Base-by-base conservation (phyloP, 257 asterid genomes). In the Ilex aquifolium region DNA sequence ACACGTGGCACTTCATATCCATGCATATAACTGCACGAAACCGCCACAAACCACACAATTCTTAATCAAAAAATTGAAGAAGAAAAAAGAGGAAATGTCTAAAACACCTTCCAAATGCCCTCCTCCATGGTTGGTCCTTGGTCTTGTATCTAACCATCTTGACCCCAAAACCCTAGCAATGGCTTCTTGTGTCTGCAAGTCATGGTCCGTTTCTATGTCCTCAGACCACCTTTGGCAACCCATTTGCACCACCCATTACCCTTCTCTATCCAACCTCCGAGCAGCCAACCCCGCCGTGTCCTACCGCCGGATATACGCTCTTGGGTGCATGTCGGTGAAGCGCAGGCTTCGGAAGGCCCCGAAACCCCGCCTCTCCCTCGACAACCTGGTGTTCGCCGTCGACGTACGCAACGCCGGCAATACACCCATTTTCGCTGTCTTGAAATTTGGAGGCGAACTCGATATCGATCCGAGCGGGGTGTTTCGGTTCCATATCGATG, bases 191-290 rank as follows among this genome's bases (percentile, higher is more conserved):
- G 98, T 86, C 0, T 70, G 85, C 77, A 88, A 80, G 69, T 72
- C 90, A 0, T 91, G 98, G 98, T 75, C 74, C 29, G 31, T 29
- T 13, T 62, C 82, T 65, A 65, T 88, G 86, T 80, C 93, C 13
- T 69, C 85, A 52, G 91, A 91, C 82, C 83, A 86, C 80, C 67
- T 88, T 31, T 91, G 97, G 98, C 79, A 67, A 1, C 86, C 88
- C 57, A 63, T 88, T 32, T 85, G 92, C 82, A 36, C 83, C 62
- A 31, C 79, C 60, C 7, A 72, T 55, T 91, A 69, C 57, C 95
- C 92, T 46, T 80, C 95, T 63, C 86, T 91, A 63, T 69, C 69
- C 73, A 74, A 70, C 73, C 95, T 88, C 75, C 86, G 51, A 56
- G 13, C 57, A 42, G 54, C 74, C 62, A 13, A 65, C 36, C 30